Base-by-base conservation (phyloP, 306 rosid species). In the Ceratonia siliqua region DNA sequence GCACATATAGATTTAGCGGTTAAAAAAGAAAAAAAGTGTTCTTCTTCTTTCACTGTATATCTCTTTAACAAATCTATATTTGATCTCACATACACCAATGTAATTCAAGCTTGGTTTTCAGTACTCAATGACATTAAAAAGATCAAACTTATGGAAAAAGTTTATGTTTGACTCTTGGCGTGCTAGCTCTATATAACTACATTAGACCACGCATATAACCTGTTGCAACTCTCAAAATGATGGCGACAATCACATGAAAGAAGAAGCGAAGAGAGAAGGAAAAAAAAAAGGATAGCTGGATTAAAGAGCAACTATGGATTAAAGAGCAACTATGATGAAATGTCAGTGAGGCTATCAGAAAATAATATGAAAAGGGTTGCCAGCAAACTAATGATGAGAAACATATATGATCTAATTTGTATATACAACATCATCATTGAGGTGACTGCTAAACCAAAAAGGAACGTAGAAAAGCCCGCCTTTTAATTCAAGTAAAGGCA, bases 391-490 rank as follows among this genome's bases (percentile, higher is more conserved):
- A 75, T 82, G 76, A 68, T 73, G 76, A 59, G 45, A 43, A 70
- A 53, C 62, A 15, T n/a, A 64, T 41, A 17, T 41, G 21, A 17
- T 25, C 28, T 0, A 22, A 45, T 41, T 22, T 17, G 8, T 21
- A 11, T 27, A 36, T 8, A 7, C 39, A n/a, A 35, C 62, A 32
- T 50, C 48, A 72, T 50, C 56, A 42, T 49, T 58, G 66, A 24
- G 24, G 73, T 76, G 82, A 76, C 74, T 64, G 66, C 27, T 20
- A 58, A 68, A 70, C 46, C 28, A 52, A 52, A 70, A 74, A 9
- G 14, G 21, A 9, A 1, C 8, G 20, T 27, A 52, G 48, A 38
- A 41, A 18, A n/a, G 22, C 11, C 18, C 46, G 20, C 52, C 46
- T 67, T 77, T 58, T 18, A n/a, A 6, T 49, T n/a, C 41, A 64